These are phyloP conservation scores for Macrophomina pseudophaseolina DNA, from an alignment of 2,329 filamentous ascomycete genomes.

Conservation along the genomic window DNA sequence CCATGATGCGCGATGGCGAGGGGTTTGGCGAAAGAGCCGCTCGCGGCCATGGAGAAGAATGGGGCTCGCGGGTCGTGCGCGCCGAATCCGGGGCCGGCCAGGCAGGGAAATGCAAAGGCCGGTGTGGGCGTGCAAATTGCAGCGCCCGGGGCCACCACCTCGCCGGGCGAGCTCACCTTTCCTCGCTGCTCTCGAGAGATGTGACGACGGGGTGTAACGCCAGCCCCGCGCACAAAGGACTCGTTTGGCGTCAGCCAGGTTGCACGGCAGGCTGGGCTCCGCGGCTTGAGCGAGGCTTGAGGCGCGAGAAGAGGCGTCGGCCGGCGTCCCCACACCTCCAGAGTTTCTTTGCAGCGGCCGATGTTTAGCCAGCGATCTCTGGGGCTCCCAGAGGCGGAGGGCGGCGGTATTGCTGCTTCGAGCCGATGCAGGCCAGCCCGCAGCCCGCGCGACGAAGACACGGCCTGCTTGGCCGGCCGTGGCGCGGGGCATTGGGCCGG, in stretches of 20 bases:
- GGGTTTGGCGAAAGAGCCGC: background rate
- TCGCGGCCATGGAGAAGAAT: background rate
- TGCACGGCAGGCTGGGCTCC: background rate
- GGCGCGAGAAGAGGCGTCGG: background rate
- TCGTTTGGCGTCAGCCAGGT: background rate
- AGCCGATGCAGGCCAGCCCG: background rate
- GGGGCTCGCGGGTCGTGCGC: background rate
- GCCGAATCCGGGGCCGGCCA: slow-evolving; percentile 15
- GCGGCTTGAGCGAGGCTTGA: slow-evolving; percentile 1
- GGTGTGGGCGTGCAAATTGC: slow-evolving; percentile 2
- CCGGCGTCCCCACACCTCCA: slow-evolving; percentile 1
- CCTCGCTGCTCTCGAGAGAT: background rate
- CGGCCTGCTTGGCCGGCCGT: slow-evolving; percentile 11
- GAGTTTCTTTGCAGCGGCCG: background rate
- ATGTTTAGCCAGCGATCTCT: slow-evolving; percentile 15
- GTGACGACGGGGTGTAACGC: background rate
- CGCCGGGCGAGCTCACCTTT: too few species aligned
- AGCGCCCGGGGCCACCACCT: background rate
- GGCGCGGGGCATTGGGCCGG: background rate
- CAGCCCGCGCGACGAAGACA: background rate
- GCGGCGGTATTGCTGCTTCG: slow-evolving; percentile 13
- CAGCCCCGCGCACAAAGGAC: background rate
- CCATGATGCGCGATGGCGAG: background rate
- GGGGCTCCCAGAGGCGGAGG: slow-evolving; percentile 12
- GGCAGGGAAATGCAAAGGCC: background rate